Percentiles rank a stretch among this genome's conserved stretches.
Conservation (phyloP, 225 moss, liverwort and hornwort genomes). For the Rhytidiadelphus loreus region DNA sequence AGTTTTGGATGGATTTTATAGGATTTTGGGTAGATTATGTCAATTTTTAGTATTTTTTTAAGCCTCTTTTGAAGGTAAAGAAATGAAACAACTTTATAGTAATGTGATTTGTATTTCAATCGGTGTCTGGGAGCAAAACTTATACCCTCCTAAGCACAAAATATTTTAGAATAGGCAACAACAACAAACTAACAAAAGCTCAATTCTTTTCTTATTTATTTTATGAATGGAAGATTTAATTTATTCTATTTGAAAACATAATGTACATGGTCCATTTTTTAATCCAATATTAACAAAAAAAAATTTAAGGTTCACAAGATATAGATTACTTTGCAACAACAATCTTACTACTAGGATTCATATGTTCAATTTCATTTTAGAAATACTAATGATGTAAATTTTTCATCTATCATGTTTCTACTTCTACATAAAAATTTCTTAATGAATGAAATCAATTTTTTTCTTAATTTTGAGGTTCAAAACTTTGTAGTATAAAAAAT, state of each 20-base stretch:
- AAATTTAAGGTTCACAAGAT: neutral
- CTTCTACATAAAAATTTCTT: neutral
- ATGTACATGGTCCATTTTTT: rapidly evolving
- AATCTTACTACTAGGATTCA: neutral
- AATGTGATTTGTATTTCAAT: neutral
- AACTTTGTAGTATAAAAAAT: neutral
- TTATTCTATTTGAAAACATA: neutral
- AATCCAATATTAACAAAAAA: too few species aligned
- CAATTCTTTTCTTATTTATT: neutral
- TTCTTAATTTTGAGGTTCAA: too few species aligned
- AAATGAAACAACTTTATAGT: rapidly evolving
- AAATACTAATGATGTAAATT: neutral
- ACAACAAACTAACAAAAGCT: neutral
- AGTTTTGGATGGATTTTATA: neutral
- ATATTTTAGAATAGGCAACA: neutral
- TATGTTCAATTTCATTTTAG: neutral
- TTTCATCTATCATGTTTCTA: neutral
- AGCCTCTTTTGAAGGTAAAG: neutral
- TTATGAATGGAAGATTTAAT: neutral
- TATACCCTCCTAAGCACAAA: neutral
- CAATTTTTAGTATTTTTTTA: neutral
- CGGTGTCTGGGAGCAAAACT: rapidly evolving
- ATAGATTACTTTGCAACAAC: neutral
- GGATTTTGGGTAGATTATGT: neutral
- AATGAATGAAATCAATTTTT: neutral